Evolutionary conservation across 192 early-diverging fungal genomes (phyloP).

Genomic region (Coemansia sp.): DNA sequence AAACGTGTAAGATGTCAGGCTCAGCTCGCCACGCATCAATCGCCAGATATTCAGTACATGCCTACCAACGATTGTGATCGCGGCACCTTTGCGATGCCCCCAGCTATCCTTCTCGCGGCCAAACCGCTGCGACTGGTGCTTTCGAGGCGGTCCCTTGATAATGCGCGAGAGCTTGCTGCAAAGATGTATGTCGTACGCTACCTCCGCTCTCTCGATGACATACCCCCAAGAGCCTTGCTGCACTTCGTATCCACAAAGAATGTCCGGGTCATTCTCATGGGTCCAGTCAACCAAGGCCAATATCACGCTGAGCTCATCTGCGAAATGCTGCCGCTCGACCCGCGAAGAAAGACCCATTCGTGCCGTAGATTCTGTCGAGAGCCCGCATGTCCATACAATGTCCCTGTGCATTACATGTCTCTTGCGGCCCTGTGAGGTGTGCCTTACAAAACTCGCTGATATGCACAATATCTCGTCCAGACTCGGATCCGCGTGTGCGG

Average conservation of each 20-base stretch:
- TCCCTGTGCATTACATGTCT: background rate
- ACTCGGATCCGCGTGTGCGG: slow-evolving; percentile 68
- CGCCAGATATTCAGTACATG: slow-evolving; percentile 91
- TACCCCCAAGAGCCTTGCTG: slow-evolving; percentile 91
- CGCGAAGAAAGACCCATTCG: slow-evolving; percentile 24
- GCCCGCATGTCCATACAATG: slow-evolving; percentile 29
- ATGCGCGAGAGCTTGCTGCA: slow-evolving; percentile 57
- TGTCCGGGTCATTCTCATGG: slow-evolving; percentile 75
- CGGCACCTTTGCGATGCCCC: slow-evolving; percentile 65
- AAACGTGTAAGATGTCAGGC: slow-evolving; percentile 75
- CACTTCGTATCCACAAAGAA: slow-evolving; percentile 86
- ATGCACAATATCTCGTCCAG: slow-evolving; percentile 62
- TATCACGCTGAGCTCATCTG: slow-evolving; percentile 66
- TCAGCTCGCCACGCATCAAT: slow-evolving; percentile 75
- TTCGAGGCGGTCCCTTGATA: background rate
- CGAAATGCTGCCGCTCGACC: slow-evolving; percentile 37
- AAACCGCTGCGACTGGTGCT: background rate
- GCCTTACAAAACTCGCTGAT: slow-evolving; percentile 1
- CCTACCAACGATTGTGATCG: slow-evolving; percentile 68
- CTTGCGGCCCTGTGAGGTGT: background rate
- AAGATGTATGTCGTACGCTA: slow-evolving; percentile 53
- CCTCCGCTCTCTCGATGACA: slow-evolving; percentile 62
- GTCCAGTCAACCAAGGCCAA: slow-evolving; percentile 59
- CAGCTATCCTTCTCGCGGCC: slow-evolving; percentile 42
- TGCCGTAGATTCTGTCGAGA: background rate